Conservation (phyloP, 129 eudicot genomes). For the Chrysanthemum makinoi region DNA sequence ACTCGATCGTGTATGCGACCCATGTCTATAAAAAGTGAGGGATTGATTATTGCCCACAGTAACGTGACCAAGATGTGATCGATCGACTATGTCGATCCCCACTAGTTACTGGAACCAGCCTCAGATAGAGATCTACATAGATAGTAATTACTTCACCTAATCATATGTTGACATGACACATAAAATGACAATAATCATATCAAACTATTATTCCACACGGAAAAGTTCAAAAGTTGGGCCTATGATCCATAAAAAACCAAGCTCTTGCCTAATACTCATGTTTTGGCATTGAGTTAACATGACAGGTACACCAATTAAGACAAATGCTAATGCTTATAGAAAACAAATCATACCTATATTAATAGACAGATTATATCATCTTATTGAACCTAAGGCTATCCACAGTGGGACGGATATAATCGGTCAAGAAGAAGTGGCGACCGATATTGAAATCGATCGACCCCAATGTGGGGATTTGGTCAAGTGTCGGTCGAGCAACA, state of each 20-base stretch:
- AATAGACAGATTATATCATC: not conserved
- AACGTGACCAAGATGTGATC: no score
- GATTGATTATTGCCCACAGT: no score
- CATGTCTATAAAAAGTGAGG: no score
- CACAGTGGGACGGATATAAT: no score
- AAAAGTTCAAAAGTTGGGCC: not conserved
- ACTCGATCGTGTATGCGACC: no score
- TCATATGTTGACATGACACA: not conserved
- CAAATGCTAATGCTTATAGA: not conserved
- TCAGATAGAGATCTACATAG: not conserved
- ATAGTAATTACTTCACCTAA: not conserved
- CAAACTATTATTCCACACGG: not conserved
- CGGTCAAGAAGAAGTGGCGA: no score
- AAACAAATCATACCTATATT: not conserved
- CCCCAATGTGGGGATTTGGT: no score
- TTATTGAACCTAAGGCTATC: not conserved
- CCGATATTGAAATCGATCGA: no score
- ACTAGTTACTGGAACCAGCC: no score
- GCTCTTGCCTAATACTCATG: not conserved
- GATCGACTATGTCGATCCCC: no score
- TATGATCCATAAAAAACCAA: slow-evolving; percentile 5
- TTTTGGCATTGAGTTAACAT: not conserved
- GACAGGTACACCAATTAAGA: not conserved
- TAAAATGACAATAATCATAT: not conserved
- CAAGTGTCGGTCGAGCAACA: no score